Evolutionary conservation across 441 rosid species (phyloP), one percentile per base, ranked within the genome.

Genomic region (Arabidopsis lyrata): DNA sequence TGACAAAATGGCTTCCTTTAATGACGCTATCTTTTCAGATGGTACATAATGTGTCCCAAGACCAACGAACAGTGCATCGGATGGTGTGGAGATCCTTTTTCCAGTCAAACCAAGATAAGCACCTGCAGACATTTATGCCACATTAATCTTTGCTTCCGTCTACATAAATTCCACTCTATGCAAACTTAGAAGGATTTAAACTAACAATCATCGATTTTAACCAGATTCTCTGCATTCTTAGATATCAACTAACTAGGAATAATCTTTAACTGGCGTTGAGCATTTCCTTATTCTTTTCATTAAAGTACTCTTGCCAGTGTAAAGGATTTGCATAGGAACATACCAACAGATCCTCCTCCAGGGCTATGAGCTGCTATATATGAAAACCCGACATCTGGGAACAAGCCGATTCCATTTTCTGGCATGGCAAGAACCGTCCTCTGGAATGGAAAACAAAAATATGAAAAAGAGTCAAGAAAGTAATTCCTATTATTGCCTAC

Each of bases 351-450:
- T 81, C 99, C 97, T 82, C 81, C 93, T 77, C 97, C 99, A 31
- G 97, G 97, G 80, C 85, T 77, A 59, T 85, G 85, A 74, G 97
- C 97, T 13, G 97, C 97, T 72, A 95, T 85, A 75, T 84, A 85
- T 38, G 99, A 87, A 83, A 90, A 95, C 47, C 98, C 98, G 63
- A 92, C 95, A 81, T 95, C 98, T 50, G 98, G 99, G 73, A 92
- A 95, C 82, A 95, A 88, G 74, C 99, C 97, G 56, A 90, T 92
- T 74, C 92, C 97, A 62, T 92, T 95, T 87, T 95, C 99, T 20
- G 99, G 99, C 97, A 95, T 95, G 13, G 99, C 96, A 50, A 95
- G 92, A 66, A 95, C 76, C 6, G 97, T 93, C 80, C 74, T 89
- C 97, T 92, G 82, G 18, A 56, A 62, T 20, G 38, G 49, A 61